A percentile compares a stretch with the other conserved stretches of the same genome.
Evolutionary conservation across 148 eudicot genomes (phyloP).

Genomic region (Chenopodium album): DNA sequence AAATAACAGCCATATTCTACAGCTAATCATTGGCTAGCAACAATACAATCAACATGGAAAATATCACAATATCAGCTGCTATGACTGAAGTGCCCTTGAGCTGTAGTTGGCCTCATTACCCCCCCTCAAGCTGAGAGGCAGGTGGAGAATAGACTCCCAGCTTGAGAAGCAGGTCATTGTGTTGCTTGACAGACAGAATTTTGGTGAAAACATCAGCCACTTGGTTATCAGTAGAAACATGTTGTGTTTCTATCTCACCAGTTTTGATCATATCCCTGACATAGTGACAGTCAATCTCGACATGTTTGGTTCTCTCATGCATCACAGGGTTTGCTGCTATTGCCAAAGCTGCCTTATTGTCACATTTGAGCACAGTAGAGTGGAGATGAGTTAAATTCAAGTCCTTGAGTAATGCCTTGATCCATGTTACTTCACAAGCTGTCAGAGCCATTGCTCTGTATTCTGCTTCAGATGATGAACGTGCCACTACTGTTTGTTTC

Average conservation of each 20-base stretch:
- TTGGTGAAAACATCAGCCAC: slow-evolving; percentile 3
- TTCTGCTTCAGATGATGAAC: slow-evolving; percentile 4
- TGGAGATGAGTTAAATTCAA: too few species aligned
- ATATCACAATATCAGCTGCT: too few species aligned
- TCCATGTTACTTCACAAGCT: not conserved
- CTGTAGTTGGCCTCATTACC: too few species aligned
- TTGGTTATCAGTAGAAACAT: not conserved
- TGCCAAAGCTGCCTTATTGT: not conserved
- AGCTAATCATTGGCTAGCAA: too few species aligned
- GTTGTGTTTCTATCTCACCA: not conserved
- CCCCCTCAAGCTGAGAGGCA: too few species aligned
- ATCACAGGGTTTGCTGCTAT: not conserved
- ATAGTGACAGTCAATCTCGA: not conserved
- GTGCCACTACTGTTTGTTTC: not conserved
- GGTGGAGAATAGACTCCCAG: not conserved
- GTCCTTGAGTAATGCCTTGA: too few species aligned
- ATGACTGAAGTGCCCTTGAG: too few species aligned
- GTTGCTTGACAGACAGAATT: not conserved
- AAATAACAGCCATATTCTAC: too few species aligned
- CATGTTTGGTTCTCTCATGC: slow-evolving; percentile 4
- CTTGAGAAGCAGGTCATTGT: not conserved
- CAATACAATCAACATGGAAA: too few species aligned
- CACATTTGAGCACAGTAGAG: not conserved
- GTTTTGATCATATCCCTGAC: not conserved
- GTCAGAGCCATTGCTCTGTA: not conserved